Percentiles rank a stretch among this genome's conserved stretches.
These are phyloP conservation scores for Rhodotorula graminis DNA, from an alignment of 768 basidiomycete genomes.

Conservation along the genomic window DNA sequence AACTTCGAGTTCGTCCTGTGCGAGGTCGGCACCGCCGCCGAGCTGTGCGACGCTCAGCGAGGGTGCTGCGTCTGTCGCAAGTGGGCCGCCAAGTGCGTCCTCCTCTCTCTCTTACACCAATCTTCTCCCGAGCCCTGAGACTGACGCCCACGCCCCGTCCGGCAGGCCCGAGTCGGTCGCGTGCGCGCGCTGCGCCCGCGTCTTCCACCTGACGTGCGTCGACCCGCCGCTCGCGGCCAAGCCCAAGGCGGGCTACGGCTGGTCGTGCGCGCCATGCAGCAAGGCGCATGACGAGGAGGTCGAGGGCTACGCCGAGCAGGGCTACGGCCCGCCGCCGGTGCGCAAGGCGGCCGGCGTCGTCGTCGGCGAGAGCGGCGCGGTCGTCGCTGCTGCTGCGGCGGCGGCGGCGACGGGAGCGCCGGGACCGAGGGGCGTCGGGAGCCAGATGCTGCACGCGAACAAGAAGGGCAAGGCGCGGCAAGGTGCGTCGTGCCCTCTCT, in stretches of 20 bases:
- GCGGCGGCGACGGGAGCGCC: too few species aligned
- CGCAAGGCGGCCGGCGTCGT: slow-evolving; percentile 5
- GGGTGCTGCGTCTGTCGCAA: slow-evolving; percentile 77
- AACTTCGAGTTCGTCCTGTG: slow-evolving; percentile 93
- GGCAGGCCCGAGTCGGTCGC: slow-evolving; percentile 65
- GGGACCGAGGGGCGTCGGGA: too few species aligned
- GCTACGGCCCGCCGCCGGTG: slow-evolving; percentile 7
- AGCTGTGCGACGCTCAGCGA: slow-evolving; percentile 78
- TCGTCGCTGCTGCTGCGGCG: too few species aligned
- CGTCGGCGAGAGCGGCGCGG: too few species aligned
- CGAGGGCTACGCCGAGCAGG: slow-evolving; percentile 41
- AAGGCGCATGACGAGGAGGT: slow-evolving; percentile 63
- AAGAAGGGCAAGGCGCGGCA: slow-evolving; percentile 26
- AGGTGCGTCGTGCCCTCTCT: slow-evolving; percentile 5
- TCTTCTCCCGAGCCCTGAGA: too few species aligned
- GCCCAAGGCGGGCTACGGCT: slow-evolving; percentile 91
- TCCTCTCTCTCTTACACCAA: background rate
- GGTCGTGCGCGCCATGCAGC: slow-evolving; percentile 94
- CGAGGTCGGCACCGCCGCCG: slow-evolving; percentile 86
- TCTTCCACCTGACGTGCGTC: slow-evolving; percentile 92
- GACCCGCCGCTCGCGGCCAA: slow-evolving; percentile 84
- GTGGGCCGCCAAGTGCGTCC: slow-evolving; percentile 81
- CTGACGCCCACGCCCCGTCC: too few species aligned
- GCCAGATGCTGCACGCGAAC: slow-evolving; percentile 10
- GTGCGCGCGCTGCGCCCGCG: slow-evolving; percentile 85